Evolutionary conservation across 306 rosid species (phyloP).

Genomic region (Cicer chorassanicum): DNA sequence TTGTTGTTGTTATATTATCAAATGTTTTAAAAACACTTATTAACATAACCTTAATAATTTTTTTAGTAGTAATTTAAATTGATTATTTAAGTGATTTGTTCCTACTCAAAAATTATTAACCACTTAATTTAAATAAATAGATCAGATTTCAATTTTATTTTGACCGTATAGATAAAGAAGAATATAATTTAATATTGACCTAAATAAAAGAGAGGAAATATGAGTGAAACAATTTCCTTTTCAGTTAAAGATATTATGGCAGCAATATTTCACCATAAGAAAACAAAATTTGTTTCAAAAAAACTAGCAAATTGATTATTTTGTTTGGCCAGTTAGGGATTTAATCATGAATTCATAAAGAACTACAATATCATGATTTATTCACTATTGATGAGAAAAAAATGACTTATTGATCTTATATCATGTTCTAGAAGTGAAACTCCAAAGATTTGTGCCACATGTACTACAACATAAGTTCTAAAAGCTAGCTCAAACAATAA

Average conservation of each 20-base stretch:
- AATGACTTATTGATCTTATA: too few species aligned
- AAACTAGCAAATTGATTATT: neutral
- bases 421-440: neutral
- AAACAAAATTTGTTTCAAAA: neutral
- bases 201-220: neutral
- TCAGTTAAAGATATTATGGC: neutral
- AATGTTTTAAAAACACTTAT: too few species aligned
- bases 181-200: neutral
- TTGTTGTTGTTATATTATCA: too few species aligned
- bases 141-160: neutral
- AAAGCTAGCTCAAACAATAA: neutral
- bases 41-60: too few species aligned
- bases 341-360: too few species aligned
- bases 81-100: too few species aligned
- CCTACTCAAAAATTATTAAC: too few species aligned
- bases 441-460: neutral
- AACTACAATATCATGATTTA: neutral
- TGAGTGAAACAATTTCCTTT: neutral
- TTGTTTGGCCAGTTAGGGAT: neutral
- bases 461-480: neutral
- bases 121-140: too few species aligned
- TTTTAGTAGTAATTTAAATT: too few species aligned
- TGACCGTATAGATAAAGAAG: neutral
- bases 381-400: too few species aligned
- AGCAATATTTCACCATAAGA: conserved; percentile 9